Evolutionary conservation across 257 asterid species (phyloP), one percentile per base, ranked within the genome.

Genomic region (Ehretia macrophylla): DNA sequence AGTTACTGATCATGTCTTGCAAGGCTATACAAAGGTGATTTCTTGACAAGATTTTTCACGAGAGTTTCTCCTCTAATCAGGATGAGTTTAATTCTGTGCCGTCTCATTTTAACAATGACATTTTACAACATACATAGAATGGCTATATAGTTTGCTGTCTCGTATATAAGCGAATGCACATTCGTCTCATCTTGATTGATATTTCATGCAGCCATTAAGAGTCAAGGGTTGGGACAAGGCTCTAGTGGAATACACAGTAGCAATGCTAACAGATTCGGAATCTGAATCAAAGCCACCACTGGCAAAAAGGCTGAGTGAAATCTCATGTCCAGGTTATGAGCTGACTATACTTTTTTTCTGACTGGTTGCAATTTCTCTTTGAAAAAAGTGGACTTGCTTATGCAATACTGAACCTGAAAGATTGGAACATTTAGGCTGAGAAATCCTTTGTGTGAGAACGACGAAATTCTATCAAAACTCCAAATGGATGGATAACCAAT

Each of bases 221-320:
- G 83, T 86, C 58, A 92, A 88, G 73, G 96, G 86, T 71, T 92
- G 99, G 99, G 99, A 92, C 65, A 81, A 44, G 73, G 99, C 97
- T 61, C 85, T 92, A 32, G 86, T 64, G 55, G 99, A 92, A 60
- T 81, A 71, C 83, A 81, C 94, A 4, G 63, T 86, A 35, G 94
- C 97, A 9, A 57, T 86, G 94, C 78, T 92, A 35, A 72, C 96
- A 52, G 91, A 83, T 72, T 55, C 87, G 21, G 52, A 77, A 14
- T 77, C 95, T 62, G 66, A 70, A 52, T 48, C 71, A 58, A 83
- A 87, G 70, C 80, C 71, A 44, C 88, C 95, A 23, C 59, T 78
- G 40, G 59, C 79, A 0, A 67, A 78, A 71, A 74, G 88, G 72
- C 86, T 92, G 55, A 67, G 68, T 19, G 76, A 88, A 63, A 89